phyloP scores from a whole-genome alignment of 2,329 filamentous ascomycete species.

The Emergomyces orientalis region DNA sequence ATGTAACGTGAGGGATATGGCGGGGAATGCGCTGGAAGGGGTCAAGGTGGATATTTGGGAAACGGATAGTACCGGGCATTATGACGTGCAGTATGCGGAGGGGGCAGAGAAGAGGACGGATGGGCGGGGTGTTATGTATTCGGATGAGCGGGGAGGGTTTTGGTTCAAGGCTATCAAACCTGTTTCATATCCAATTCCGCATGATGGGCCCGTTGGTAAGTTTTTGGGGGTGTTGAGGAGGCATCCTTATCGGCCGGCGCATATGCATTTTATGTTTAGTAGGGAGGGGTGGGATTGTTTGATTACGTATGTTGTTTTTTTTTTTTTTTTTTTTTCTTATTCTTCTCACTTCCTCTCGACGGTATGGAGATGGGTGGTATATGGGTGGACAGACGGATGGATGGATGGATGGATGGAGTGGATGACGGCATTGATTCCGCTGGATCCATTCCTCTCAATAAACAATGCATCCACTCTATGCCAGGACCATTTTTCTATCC shows the following conservation, averaged over 20 bases:
- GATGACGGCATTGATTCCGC: background rate
- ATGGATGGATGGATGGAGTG: background rate
- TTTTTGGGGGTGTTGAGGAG: slow-evolving; percentile 56
- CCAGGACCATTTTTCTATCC: background rate
- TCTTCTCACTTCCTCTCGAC: too few relatives aligned
- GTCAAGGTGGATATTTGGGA: slow-evolving; percentile 79
- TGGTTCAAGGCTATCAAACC: slow-evolving; percentile 81
- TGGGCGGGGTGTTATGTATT: slow-evolving; percentile 61
- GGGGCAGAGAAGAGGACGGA: slow-evolving; percentile 48
- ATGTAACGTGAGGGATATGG: slow-evolving; percentile 60
- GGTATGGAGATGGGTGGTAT: too few relatives aligned
- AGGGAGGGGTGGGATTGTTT: slow-evolving; percentile 66
- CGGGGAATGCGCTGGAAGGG: slow-evolving; percentile 52
- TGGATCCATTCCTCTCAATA: background rate
- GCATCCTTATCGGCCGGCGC: slow-evolving; percentile 68
- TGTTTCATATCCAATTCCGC: slow-evolving; percentile 74
- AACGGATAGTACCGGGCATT: slow-evolving; percentile 69
- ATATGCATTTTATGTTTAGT: slow-evolving; percentile 85
- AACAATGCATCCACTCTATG: background rate
- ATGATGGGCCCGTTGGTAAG: slow-evolving; percentile 74
- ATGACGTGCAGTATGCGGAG: slow-evolving; percentile 68
- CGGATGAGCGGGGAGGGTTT: slow-evolving; percentile 63
- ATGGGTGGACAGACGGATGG: background rate
- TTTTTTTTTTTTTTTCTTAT: background rate
- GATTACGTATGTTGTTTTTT: slow-evolving; percentile 57